phyloP scores from a whole-genome alignment of 148 eudicot species.

The Rhododendron vialii region DNA sequence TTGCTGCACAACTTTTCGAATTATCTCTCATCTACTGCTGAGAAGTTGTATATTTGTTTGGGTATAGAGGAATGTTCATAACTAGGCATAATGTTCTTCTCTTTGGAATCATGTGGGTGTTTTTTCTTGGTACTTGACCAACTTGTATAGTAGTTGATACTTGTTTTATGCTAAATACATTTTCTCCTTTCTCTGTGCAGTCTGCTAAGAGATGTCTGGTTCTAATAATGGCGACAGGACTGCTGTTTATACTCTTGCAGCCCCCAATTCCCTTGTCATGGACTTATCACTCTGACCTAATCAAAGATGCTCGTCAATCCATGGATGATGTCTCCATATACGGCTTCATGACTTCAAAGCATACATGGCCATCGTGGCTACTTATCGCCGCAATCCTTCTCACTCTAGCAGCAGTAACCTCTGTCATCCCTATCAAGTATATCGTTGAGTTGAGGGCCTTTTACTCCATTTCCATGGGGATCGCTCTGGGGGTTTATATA shows the following conservation, averaged over 20 bases:
- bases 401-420: constrained; percentile 83
- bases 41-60: not conserved
- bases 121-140: not conserved
- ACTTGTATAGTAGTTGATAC: not conserved
- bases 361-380: constrained; percentile 99
- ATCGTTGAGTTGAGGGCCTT: constrained; percentile 73
- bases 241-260: constrained; percentile 75
- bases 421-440: constrained; percentile 83
- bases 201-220: constrained; percentile 86
- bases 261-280: constrained; percentile 81
- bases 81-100: not conserved
- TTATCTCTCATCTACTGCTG: not conserved
- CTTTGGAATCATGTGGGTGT: not conserved
- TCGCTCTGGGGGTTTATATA: constrained; percentile 80
- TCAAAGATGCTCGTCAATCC: constrained; percentile 82
- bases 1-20: not conserved
- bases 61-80: not conserved
- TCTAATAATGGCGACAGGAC: constrained; percentile 74
- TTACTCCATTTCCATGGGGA: constrained; percentile 78
- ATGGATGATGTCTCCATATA: constrained; percentile 90
- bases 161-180: constrained; percentile 1
- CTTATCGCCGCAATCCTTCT: constrained; percentile 79
- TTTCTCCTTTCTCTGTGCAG: constrained; percentile 37
- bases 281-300: constrained; percentile 78
- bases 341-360: constrained; percentile 80